These are phyloP conservation scores for Chlorella sp. DNA, from an alignment of 139 green algal genomes.

Conservation along the genomic window DNA sequence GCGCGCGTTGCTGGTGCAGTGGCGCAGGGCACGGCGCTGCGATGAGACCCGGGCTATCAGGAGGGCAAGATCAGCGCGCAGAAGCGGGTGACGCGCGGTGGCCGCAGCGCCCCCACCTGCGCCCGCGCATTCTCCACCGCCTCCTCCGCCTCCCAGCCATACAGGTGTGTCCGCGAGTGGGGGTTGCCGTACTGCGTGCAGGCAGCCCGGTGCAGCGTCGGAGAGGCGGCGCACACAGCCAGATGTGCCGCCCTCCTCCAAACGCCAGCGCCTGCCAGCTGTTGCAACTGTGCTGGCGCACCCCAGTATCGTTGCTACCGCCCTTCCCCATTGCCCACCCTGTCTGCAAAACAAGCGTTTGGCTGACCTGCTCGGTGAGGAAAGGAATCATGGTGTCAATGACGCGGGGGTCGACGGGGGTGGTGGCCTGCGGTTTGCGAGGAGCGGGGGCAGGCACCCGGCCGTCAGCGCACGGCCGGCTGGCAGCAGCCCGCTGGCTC, in stretches of 20 bases:
- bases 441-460: neutral
- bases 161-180: conserved; percentile 96
- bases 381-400: conserved; percentile 97
- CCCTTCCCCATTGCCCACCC: too few relatives aligned
- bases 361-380: conserved; percentile 87
- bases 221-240: too few relatives aligned
- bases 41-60: neutral
- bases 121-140: conserved; percentile 88
- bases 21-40: neutral
- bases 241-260: too few relatives aligned
- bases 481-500: too few relatives aligned
- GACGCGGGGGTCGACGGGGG: conserved; percentile 93
- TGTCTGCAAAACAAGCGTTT: too few relatives aligned
- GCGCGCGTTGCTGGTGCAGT: neutral
- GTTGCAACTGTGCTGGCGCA: too few relatives aligned
- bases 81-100: too few relatives aligned
- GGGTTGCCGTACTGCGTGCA: conserved; percentile 99
- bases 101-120: conserved; percentile 48
- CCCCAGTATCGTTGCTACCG: too few relatives aligned
- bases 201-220: too few relatives aligned
- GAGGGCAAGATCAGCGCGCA: neutral
- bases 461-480: neutral
- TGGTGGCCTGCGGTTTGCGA: conserved; percentile 73
- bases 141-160: conserved; percentile 96
- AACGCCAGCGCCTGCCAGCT: too few relatives aligned